These are phyloP conservation scores for Vigna reflexopilosa DNA, from an alignment of 306 rosid species.

Conservation along the genomic window DNA sequence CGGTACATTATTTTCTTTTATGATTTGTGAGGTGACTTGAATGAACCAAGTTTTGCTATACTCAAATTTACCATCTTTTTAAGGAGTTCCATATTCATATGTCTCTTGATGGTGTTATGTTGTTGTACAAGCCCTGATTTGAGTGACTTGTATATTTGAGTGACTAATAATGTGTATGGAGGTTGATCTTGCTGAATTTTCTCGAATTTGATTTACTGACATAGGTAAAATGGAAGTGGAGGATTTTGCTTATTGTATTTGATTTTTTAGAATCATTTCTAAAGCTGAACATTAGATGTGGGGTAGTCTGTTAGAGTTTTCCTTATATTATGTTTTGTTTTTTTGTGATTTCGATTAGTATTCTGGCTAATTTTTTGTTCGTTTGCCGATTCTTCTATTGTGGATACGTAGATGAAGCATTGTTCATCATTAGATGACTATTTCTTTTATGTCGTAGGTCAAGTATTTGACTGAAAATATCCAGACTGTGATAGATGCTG, in stretches of 20 bases:
- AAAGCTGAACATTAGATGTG: not conserved
- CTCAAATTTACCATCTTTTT: not conserved
- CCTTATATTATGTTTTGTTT: no score
- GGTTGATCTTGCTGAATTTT: no score
- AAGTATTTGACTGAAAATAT: slow-evolving; percentile 67
- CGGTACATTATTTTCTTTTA: not conserved
- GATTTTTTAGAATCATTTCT: not conserved
- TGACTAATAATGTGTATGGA: slow-evolving; percentile 1
- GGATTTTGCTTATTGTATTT: not conserved
- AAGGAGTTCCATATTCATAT: no score
- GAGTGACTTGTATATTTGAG: not conserved
- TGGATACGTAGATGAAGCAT: not conserved
- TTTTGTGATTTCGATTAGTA: not conserved
- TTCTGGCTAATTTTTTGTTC: not conserved
- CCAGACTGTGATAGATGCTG: slow-evolving; percentile 71
- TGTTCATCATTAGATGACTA: slow-evolving; percentile 4
- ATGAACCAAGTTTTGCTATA: not conserved
- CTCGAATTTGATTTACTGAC: no score
- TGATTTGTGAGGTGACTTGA: not conserved
- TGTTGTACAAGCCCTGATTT: no score
- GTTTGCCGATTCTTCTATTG: not conserved
- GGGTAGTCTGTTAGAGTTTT: slow-evolving; percentile 5
- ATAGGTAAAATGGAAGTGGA: no score
- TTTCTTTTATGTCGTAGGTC: slow-evolving; percentile 54
- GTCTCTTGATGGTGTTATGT: no score